These are phyloP conservation scores for Scytalidium sp. DNA, from an alignment of 2,329 filamentous ascomycete species.

Conservation along the genomic window DNA sequence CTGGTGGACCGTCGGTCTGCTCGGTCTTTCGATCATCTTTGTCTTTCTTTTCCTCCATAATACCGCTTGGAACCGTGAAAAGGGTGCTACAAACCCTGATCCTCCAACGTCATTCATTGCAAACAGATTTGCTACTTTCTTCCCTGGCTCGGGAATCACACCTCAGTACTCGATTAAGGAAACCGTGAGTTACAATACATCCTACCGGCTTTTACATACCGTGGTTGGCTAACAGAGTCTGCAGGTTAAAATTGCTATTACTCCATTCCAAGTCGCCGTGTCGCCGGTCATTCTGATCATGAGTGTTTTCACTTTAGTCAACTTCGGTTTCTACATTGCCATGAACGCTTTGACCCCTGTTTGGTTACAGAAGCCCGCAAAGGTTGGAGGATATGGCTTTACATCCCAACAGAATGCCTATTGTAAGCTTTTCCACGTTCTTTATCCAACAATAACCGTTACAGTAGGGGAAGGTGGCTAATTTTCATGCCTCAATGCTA, in stretches of 20 bases:
- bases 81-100: slow-evolving; percentile 15
- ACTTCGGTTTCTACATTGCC: slow-evolving; percentile 21
- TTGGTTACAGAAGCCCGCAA: slow-evolving; percentile 35
- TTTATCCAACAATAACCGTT: not conserved
- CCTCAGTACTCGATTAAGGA: slow-evolving; percentile 8
- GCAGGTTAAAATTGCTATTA: slow-evolving; percentile 10
- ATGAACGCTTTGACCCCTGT: slow-evolving; percentile 17
- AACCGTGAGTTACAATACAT: slow-evolving; percentile 8
- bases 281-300: slow-evolving; percentile 35
- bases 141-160: slow-evolving; percentile 21
- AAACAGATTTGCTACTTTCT: slow-evolving; percentile 28
- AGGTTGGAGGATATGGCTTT: slow-evolving; percentile 39
- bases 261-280: slow-evolving; percentile 24
- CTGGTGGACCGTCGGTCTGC: slow-evolving; percentile 40
- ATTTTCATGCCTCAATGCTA: not conserved
- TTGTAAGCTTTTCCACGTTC: slow-evolving; percentile 4
- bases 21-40: slow-evolving; percentile 30
- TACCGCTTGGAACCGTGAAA: slow-evolving; percentile 30
- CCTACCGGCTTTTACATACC: not conserved
- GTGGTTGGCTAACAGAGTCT: slow-evolving; percentile 2
- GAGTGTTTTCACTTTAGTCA: slow-evolving; percentile 28
- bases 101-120: slow-evolving; percentile 18
- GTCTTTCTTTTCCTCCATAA: slow-evolving; percentile 37
- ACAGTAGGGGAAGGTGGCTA: not conserved
- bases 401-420: slow-evolving; percentile 35